Conservation (phyloP, 164 flowering plant genomes). For the Vitis rotundifolia region DNA sequence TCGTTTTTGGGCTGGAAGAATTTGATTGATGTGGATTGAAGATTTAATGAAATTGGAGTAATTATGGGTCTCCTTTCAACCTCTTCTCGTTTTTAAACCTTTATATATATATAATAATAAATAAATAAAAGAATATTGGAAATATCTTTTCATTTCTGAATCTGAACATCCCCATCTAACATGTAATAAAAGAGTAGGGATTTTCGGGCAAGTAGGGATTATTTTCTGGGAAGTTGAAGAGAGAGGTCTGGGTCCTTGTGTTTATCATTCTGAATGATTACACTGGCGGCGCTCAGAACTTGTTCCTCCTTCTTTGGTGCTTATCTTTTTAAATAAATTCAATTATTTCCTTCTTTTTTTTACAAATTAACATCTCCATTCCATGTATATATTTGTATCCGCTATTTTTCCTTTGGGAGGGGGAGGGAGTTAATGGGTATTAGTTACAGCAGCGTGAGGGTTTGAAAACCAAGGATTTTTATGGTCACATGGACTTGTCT, state of each 20-base stretch:
- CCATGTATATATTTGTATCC: too few relatives aligned
- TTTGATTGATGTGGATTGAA: constrained; percentile 34
- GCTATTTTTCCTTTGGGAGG: not conserved
- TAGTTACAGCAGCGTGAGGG: constrained; percentile 15
- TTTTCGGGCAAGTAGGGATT: constrained; percentile 8
- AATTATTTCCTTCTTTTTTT: not conserved
- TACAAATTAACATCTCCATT: too few relatives aligned
- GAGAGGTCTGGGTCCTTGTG: constrained; percentile 15
- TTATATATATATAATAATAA: too few relatives aligned
- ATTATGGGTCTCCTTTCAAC: not conserved
- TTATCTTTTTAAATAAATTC: not conserved
- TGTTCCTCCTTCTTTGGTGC: constrained; percentile 44
- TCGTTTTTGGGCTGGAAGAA: constrained; percentile 10
- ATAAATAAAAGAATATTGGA: not conserved
- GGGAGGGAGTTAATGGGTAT: not conserved
- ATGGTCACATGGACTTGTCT: constrained; percentile 62
- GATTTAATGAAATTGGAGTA: constrained; percentile 12
- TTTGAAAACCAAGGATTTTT: constrained; percentile 40
- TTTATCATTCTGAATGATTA: constrained; percentile 63
- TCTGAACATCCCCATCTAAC: constrained; percentile 15
- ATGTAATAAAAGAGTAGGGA: constrained; percentile 5
- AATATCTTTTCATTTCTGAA: constrained; percentile 1
- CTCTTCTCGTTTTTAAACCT: not conserved
- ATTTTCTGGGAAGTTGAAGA: constrained; percentile 29
- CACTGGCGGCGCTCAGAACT: constrained; percentile 73